Evolutionary conservation across 352 stramenopile species (phyloP), one percentile per base, ranked within the genome.

Genomic region (Globisporangium irregulare): DNA sequence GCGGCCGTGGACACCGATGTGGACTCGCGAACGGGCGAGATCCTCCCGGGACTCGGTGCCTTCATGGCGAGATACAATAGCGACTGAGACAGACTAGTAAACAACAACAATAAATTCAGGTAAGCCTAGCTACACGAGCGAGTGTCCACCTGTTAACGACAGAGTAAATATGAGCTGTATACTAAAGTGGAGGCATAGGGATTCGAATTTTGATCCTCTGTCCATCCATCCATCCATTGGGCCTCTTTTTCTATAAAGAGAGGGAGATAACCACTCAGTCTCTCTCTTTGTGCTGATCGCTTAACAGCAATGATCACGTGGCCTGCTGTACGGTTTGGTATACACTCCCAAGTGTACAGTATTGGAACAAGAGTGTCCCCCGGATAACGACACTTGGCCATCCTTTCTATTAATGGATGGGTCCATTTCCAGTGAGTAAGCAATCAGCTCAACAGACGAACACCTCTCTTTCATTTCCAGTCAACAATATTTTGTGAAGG

Each of bases 1-100:
- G 62, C 73, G 5, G 74, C 72, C 12, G 74, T 86, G 20, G 77
- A 82, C 20, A 46, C 64, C 10, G 73, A 82, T 58, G 64, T 69
- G 25, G 60, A 76, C 14, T 54, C 36, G 5, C 61, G 57, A 2
- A 73, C 70, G 7, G 59, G 72, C 22, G 77, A 59, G 22, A 81
- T 77, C 24, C 38, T 73, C 32, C 67, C 68, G 1, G 76, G 78
- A 20, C 73, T 89, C 15, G 72, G 77, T 22, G 73, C 86, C 67
- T 89, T 89, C 43, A 55, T 79, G 0, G 68, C 66, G 27, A 71
- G 79, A 12, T 89, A 86, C 64, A 82, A 84, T 57, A 70, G 57
- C 24, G 59, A 66, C 15, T 69, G 43, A 69, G 18, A 10, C 4
- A 59, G 24, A 32, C 5, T 7, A 25, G 15, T 25, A n/a, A 41